Evolutionary conservation across 2,329 filamentous ascomycete genomes (phyloP).

Genomic region (Ophiobolus disseminans): DNA sequence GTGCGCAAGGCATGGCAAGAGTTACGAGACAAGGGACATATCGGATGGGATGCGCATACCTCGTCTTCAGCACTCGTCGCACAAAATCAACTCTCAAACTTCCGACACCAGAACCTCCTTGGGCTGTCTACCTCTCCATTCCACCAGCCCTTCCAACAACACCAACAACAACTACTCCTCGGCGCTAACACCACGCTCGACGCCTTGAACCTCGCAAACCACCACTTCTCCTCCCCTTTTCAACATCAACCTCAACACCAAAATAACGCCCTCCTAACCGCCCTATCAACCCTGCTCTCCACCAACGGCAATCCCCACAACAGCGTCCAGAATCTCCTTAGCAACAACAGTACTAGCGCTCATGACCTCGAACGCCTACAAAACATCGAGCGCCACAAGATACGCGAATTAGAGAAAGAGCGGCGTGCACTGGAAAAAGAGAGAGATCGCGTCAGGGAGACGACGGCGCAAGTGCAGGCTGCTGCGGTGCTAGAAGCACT

Average conservation of each 20-base stretch:
- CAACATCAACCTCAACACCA: not conserved
- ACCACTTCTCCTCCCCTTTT: not conserved
- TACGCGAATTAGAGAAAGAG: conserved; percentile 1
- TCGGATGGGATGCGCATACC: not conserved
- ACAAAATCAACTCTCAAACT: not conserved
- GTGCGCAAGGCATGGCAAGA: conserved; percentile 28
- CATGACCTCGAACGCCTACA: not conserved
- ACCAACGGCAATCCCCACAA: too few species aligned
- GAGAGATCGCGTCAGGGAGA: conserved; percentile 3
- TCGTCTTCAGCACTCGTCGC: not conserved
- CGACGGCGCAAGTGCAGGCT: conserved; percentile 4
- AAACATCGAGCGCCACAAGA: not conserved
- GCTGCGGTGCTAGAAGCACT: conserved; percentile 3
- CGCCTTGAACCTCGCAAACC: too few species aligned
- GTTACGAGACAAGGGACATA: conserved; percentile 1
- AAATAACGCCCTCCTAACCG: too few species aligned
- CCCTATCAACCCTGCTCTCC: too few species aligned
- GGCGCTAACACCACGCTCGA: too few species aligned
- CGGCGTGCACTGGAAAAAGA: conserved; percentile 3
- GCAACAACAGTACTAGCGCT: too few species aligned
- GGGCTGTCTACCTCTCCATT: not conserved
- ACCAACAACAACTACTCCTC: not conserved
- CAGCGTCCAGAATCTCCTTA: too few species aligned
- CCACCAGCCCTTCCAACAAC: not conserved
- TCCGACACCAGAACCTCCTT: not conserved